Percentiles rank a stretch among this genome's conserved stretches.
Conservation (phyloP, 352 stramenopile genomes). For the Pythium guiyangense region DNA sequence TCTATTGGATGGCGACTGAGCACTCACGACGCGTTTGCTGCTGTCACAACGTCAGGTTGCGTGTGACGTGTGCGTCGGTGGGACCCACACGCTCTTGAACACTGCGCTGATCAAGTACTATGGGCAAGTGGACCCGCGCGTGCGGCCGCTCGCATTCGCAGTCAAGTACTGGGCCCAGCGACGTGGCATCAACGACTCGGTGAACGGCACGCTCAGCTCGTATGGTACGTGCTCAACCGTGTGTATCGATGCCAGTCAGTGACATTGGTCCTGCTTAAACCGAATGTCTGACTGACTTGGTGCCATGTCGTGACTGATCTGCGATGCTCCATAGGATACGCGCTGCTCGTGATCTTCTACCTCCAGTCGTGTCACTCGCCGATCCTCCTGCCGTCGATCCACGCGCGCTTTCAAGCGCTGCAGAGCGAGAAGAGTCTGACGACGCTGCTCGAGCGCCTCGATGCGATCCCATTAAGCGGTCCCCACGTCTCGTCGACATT, state of each 20-base stretch:
- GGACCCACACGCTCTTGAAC: conserved; percentile 70
- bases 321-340: conserved; percentile 70
- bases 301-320: neutral
- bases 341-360: conserved; percentile 97
- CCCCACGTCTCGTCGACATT: conserved; percentile 36
- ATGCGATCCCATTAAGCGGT: conserved; percentile 47
- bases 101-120: conserved; percentile 78
- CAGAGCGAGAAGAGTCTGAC: conserved; percentile 92
- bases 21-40: too few species aligned
- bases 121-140: conserved; percentile 59
- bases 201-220: conserved; percentile 94
- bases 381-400: conserved; percentile 43
- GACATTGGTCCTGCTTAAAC: too few species aligned
- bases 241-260: neutral
- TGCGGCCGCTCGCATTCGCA: conserved; percentile 92
- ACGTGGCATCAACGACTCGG: conserved; percentile 96
- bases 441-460: conserved; percentile 54
- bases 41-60: conserved; percentile 26
- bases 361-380: conserved; percentile 79
- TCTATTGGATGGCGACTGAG: too few species aligned
- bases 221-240: conserved; percentile 76
- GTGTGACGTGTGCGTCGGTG: conserved; percentile 73
- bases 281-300: neutral
- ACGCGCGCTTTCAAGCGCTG: conserved; percentile 43
- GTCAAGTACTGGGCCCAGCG: conserved; percentile 98